Base-by-base conservation (phyloP, 768 basidiomycete species). In the Boletus fagicola region DNA sequence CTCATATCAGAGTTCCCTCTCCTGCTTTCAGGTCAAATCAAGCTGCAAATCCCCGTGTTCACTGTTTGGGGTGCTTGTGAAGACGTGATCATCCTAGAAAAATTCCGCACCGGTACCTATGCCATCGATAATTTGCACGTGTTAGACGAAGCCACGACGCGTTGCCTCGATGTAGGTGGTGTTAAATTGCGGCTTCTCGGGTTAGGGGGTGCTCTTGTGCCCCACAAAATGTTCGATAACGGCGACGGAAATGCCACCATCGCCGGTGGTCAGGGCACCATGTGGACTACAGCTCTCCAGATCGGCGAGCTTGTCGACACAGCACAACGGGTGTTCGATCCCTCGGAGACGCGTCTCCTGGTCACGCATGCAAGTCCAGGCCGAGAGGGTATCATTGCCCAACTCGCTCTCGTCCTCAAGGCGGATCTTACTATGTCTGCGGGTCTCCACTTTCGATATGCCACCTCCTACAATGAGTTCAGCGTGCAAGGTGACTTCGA, bases 271-370 rank as follows among this genome's bases (percentile, higher is more conserved):
- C 90, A 93, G 67, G 97, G 97, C 31, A 98, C 95, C 20, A 96
- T 98, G 88, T 99, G 97, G 97, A 92, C 93, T 0, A 98, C 96
- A 0, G 91, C 93, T 5, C 82, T 99, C 26, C 97, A 99, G 72
- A 91, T 99, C 40, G 97, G 97, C 57, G 96, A 99, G 72, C 88
- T 99, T 50, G 90, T 98, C 47, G 97, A 98, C 73, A 98, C 95
- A 3, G 93, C 97, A 0, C 92, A 96, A 70, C 84, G 94, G 60
- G 93, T 95, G 50, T 94, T 84, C 69, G 97, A 99, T 72, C 84
- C 84, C 28, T 83, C 91, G 22, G 97, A 99, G 75, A 98, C 96
- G 50, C 90, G 97, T 65, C 77, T 99, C 18, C 85, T 99, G 60
- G 79, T 99, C 65, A 90, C 92, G 0, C 96, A 98, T 68, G 89